A percentile compares a stretch with the other conserved stretches of the same genome.
Conservation (phyloP, 2,329 filamentous ascomycete genomes). For the Aureobasidium sp. region DNA sequence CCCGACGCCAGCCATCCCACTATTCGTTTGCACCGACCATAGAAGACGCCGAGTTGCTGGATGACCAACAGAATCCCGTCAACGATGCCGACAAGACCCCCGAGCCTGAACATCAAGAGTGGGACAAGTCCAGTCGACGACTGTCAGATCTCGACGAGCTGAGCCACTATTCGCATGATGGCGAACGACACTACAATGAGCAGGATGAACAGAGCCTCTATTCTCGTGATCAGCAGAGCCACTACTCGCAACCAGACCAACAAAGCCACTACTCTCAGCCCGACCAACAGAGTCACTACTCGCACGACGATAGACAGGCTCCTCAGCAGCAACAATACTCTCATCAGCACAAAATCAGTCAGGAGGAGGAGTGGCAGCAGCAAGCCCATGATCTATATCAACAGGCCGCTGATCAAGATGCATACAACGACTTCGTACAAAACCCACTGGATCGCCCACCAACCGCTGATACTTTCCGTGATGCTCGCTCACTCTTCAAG, state of each 20-base stretch:
- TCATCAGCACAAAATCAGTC: conserved; percentile 1
- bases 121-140: conserved; percentile 2
- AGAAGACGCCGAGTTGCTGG: conserved; percentile 8
- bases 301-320: neutral
- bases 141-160: neutral
- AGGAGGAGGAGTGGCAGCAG: conserved; percentile 10
- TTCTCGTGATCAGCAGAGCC: conserved; percentile 1
- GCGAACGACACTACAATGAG: neutral
- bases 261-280: neutral
- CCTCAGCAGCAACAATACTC: neutral
- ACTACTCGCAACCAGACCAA: conserved; percentile 1
- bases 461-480: conserved; percentile 57
- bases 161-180: conserved; percentile 6
- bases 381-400: neutral
- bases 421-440: conserved; percentile 1
- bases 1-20: conserved; percentile 16
- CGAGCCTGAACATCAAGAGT: conserved; percentile 2
- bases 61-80: neutral
- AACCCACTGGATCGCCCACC: conserved; percentile 37
- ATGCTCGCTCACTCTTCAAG: conserved; percentile 61
- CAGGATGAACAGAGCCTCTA: conserved; percentile 4
- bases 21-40: conserved; percentile 15
- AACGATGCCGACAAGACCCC: conserved; percentile 7
- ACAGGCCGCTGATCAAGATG: conserved; percentile 1
- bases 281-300: neutral